Evolutionary conservation across 2,329 filamentous ascomycete species (phyloP).

Genomic region (Alternaria longipes): DNA sequence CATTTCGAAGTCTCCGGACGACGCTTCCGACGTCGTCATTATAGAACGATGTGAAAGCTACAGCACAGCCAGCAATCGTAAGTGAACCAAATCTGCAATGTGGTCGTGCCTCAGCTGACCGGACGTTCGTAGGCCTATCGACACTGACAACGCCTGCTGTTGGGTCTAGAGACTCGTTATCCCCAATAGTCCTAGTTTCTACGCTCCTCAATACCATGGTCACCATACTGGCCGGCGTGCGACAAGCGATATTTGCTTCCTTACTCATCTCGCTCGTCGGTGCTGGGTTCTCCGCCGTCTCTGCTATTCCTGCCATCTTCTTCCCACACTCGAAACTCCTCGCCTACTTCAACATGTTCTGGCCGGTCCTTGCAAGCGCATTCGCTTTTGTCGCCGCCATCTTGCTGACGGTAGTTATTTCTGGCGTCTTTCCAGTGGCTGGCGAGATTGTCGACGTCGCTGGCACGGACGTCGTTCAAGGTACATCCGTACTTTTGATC

Average conservation of each 20-base stretch:
- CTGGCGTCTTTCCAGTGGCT: slow-evolving; percentile 12
- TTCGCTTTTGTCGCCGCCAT: slow-evolving; percentile 27
- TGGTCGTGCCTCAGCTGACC: neutral
- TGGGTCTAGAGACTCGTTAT: neutral
- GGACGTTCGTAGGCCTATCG: neutral
- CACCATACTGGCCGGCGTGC: slow-evolving; percentile 6
- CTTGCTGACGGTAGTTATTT: slow-evolving; percentile 20
- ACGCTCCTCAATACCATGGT: neutral
- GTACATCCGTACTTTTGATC: slow-evolving; percentile 25
- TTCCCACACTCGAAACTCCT: slow-evolving; percentile 34
- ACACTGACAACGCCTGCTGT: neutral
- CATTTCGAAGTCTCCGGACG: neutral
- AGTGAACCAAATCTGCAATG: neutral
- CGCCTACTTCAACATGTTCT: slow-evolving; percentile 30
- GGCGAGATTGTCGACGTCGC: slow-evolving; percentile 19
- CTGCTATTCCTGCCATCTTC: slow-evolving; percentile 27
- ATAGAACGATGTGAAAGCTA: slow-evolving; percentile 4
- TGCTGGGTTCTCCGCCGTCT: slow-evolving; percentile 19
- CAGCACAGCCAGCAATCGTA: neutral
- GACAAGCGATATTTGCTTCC: slow-evolving; percentile 26
- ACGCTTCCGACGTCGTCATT: neutral
- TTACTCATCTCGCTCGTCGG: slow-evolving; percentile 29
- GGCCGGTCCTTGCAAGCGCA: slow-evolving; percentile 16
- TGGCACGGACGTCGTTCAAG: slow-evolving; percentile 17
- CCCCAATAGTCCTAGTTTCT: neutral